Base-by-base conservation (phyloP, 345 rosid species). In the Hibiscus mutabilis region DNA sequence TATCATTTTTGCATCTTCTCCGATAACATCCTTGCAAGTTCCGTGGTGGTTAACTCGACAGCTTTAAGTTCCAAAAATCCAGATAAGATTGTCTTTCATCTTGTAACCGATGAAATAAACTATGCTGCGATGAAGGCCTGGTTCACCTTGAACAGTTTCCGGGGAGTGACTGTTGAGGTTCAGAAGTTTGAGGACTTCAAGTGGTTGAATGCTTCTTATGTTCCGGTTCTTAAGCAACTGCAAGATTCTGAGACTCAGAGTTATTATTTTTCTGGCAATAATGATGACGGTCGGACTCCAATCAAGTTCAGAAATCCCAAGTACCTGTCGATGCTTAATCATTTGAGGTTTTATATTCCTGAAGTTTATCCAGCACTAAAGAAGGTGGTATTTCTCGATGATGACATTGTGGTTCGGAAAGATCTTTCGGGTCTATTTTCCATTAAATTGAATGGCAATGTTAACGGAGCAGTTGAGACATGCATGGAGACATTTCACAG, bases 401-500 rank as follows among this genome's bases (percentile, higher is more conserved):
- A 93, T 1, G 98, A 93, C 71, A 90, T 93, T 6, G 96, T 89
- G 44, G 93, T 88, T 60, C 93, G 81, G 82, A 87, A 84, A 69
- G 98, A 92, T 69, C 79, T 92, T 69, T 82, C 93, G 11, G 75
- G 77, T 65, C 79, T 92, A 71, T 92, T 93, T 83, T 82, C 90
- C 9, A 60, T 85, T 9, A 82, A 93, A 71, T 79, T 90, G 80
- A 90, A 90, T 66, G 84, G 87, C 29, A 93, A 90, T 42, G 98
- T 93, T 21, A 90, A 89, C 73, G 98, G 98, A 63, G 98, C 98
- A n/a, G 98, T 93, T 0, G 98, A 93, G 87, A 93, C 98, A 0
- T 93, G 98, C 88, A 93, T 90, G 97, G 98, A 90, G 76, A 93
- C 95, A 0, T 93, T 93, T 77, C 98, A 93, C 72, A 82, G 98